Conservation (phyloP, 2,329 filamentous ascomycete genomes). For the Fusarium haematococcum region DNA sequence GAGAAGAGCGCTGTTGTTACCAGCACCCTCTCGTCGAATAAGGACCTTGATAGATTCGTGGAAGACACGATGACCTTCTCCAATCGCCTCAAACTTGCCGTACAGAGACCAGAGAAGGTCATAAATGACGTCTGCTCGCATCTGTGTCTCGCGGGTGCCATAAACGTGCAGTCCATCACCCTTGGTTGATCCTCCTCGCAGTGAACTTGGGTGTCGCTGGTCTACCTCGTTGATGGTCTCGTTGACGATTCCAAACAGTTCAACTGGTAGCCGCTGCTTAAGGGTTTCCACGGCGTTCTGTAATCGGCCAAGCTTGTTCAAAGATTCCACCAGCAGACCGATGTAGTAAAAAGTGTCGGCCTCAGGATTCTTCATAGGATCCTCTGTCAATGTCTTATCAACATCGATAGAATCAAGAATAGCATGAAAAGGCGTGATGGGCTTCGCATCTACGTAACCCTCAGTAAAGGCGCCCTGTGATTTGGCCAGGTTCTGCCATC, state of each 20-base stretch:
- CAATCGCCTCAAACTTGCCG: slow-evolving; percentile 96
- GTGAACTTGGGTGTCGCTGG: slow-evolving; percentile 87
- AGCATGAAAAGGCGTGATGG: slow-evolving; percentile 66
- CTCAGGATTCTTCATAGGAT: slow-evolving; percentile 93
- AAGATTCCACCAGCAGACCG: slow-evolving; percentile 83
- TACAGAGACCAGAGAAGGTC: slow-evolving; percentile 94
- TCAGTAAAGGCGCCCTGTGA: slow-evolving; percentile 68
- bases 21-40: slow-evolving; percentile 80
- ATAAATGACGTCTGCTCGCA: slow-evolving; percentile 86
- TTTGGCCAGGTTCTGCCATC: slow-evolving; percentile 88
- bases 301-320: slow-evolving; percentile 89
- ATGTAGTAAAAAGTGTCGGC: slow-evolving; percentile 96
- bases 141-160: slow-evolving; percentile 77
- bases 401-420: slow-evolving; percentile 72
- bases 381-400: slow-evolving; percentile 77
- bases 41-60: slow-evolving; percentile 93
- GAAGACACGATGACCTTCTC: slow-evolving; percentile 92
- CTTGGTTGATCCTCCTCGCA: slow-evolving; percentile 68
- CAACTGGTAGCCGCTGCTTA: slow-evolving; percentile 92
- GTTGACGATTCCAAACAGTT: slow-evolving; percentile 93
- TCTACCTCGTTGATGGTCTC: slow-evolving; percentile 96
- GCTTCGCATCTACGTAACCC: slow-evolving; percentile 58
- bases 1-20: slow-evolving; percentile 75
- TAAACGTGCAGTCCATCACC: slow-evolving; percentile 71
- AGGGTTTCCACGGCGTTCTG: slow-evolving; percentile 90